Conservation (phyloP, 805 yeast species). For the Candida patagonica region DNA sequence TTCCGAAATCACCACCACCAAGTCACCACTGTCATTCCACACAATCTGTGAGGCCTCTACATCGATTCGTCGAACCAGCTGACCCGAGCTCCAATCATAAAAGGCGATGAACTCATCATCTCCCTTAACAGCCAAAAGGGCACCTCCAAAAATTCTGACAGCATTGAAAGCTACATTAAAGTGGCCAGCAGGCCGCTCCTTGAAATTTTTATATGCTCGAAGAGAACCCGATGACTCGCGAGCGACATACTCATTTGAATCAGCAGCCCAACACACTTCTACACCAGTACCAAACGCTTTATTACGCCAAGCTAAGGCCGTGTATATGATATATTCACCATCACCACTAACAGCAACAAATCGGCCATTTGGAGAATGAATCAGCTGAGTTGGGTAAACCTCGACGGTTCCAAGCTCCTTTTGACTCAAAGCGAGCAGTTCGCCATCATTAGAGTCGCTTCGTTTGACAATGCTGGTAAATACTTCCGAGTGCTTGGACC, state of each 20-base stretch:
- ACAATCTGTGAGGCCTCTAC: conserved; percentile 64
- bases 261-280: conserved; percentile 93
- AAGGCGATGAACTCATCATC: conserved; percentile 73
- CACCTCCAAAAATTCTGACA: conserved; percentile 75
- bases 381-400: conserved; percentile 76
- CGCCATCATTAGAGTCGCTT: conserved; percentile 68
- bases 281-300: conserved; percentile 83
- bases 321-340: conserved; percentile 92
- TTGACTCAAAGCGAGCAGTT: conserved; percentile 60
- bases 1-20: conserved; percentile 62
- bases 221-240: conserved; percentile 60
- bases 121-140: conserved; percentile 76
- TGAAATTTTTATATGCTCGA: conserved; percentile 73
- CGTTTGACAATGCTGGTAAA: conserved; percentile 74
- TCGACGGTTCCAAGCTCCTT: conserved; percentile 94
- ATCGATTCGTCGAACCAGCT: conserved; percentile 78
- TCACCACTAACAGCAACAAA: conserved; percentile 96
- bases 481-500: conserved; percentile 86
- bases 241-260: conserved; percentile 78
- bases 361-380: conserved; percentile 95
- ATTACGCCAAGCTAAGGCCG: conserved; percentile 97
- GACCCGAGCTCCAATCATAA: conserved; percentile 89
- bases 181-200: conserved; percentile 56
- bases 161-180: conserved; percentile 50
- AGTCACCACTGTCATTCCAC: conserved; percentile 92